Evolutionary conservation across 106 monocot species (phyloP), one percentile per base, ranked within the genome.

Genomic region (Apostasia shenzhenica): DNA sequence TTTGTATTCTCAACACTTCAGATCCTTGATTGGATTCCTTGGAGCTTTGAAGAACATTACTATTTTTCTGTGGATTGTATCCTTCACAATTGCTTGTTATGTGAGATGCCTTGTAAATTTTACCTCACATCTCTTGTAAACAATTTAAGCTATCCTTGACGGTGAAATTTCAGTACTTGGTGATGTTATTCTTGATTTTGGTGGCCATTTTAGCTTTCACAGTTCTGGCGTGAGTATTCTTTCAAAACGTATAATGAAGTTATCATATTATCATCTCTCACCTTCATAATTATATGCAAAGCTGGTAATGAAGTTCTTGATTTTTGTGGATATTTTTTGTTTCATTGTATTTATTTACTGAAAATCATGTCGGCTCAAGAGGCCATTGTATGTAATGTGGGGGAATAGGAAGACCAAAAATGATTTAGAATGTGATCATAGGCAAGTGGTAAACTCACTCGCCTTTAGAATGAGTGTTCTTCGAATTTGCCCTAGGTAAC

Each of bases 171-270:
- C 67, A 95, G 91, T 95, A 95, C 73, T 73, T 95, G 61, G 63
- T 82, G 26, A 62, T 89, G 78, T 59, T 95, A 72, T 95, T 76
- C 82, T 63, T 92, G 39, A 69, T 92, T 74, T 79, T 95, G 74
- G 84, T 95, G 77, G 86, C 86, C 26, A 82, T 92, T 68, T 67
- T 95, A 74, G 82, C 83, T 58, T 95, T 92, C 70, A 95, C 95
- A 1, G 92, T 95, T 49, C 59, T 91, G 39, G 89, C 84, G 95
- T 95, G 92, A 92, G 91, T 84, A 45, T 55, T 61, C 9, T 6
- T 67, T 3, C 41, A 39, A 67, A 66, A 12, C 58, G 41, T n/a
- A 8, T 14, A 10, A 8, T 68, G 67, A 0, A 44, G 2, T 68
- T 50, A 0, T 44, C 68, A 14, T 68, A 14, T 14, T 50, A 40